These are phyloP conservation scores for Erythrobasidium hasegawianum DNA, from an alignment of 1,284 basidiomycete species.

Conservation along the genomic window DNA sequence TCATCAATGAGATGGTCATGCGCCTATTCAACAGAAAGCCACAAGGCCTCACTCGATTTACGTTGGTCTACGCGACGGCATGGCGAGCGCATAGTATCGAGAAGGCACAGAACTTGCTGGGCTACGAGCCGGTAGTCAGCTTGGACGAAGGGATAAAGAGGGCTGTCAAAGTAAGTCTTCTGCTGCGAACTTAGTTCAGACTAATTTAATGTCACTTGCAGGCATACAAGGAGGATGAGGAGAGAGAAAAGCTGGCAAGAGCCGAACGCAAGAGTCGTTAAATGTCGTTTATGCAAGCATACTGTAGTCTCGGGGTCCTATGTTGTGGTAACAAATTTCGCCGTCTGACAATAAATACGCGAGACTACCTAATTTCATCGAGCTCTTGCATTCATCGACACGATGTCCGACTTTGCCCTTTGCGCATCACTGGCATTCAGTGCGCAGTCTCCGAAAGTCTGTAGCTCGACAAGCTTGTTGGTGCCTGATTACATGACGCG, in stretches of 20 bases:
- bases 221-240: neutral
- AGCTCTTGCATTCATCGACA: no score
- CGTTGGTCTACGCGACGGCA: constrained; percentile 58
- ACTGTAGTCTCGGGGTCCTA: neutral
- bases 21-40: constrained; percentile 68
- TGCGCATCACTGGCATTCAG: no score
- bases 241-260: neutral
- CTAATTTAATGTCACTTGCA: no score
- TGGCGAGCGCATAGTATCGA: constrained; percentile 90
- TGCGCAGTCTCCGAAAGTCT: no score
- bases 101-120: constrained; percentile 79
- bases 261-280: neutral
- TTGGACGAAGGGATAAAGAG: constrained; percentile 79
- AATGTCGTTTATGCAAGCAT: no score
- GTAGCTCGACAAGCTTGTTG: no score
- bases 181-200: neutral
- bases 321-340: no score
- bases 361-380: no score
- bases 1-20: constrained; percentile 68
- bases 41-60: constrained; percentile 79
- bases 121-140: constrained; percentile 86
- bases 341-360: no score
- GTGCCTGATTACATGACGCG: no score
- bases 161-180: constrained; percentile 56
- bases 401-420: no score